Evolutionary conservation across 148 eudicot species (phyloP).

Genomic region (Diospyros kaki): DNA sequence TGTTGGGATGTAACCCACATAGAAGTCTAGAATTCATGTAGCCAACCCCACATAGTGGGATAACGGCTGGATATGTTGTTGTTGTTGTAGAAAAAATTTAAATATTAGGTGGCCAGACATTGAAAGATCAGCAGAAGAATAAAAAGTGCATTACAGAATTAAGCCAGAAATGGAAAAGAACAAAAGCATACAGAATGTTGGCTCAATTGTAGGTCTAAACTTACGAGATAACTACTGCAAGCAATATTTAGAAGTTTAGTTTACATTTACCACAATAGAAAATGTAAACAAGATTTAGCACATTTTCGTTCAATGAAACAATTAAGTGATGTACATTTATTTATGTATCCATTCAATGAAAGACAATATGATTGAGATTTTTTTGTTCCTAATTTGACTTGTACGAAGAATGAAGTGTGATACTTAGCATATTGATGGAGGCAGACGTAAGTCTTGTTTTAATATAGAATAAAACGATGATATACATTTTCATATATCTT

Average conservation of each 20-base stretch:
- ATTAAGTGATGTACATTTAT: neutral
- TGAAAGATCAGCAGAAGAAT: neutral
- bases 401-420: neutral
- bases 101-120: neutral
- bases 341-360: neutral
- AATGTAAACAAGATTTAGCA: neutral
- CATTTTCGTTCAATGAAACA: neutral
- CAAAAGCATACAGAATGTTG: neutral
- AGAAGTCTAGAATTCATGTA: no score
- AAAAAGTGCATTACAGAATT: constrained; percentile 1
- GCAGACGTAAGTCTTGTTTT: no score
- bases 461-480: no score
- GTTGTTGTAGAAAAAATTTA: neutral
- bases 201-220: neutral
- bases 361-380: no score
- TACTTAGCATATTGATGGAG: no score
- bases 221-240: neutral
- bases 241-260: neutral
- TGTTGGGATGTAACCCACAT: no score
- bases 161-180: neutral
- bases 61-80: no score
- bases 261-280: neutral
- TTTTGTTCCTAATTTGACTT: no score
- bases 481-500: no score
- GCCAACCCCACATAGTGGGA: no score